These are phyloP conservation scores for Linnemannia exigua DNA, from an alignment of 192 early-diverging fungal genomes.

Conservation along the genomic window DNA sequence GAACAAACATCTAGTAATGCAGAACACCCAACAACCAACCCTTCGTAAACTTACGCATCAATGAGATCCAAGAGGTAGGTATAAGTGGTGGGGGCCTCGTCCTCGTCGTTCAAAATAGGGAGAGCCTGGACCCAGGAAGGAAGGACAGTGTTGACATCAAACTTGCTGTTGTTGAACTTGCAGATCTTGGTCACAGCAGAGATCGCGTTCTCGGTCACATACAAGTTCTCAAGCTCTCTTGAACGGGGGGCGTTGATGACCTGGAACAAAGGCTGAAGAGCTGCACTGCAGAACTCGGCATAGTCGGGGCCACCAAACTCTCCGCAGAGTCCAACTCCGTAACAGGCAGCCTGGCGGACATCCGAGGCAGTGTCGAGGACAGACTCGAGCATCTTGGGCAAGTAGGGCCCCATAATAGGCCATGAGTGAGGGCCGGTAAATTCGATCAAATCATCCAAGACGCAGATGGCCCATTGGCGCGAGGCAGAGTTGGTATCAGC, in stretches of 20 bases:
- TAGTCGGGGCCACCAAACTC: conserved; percentile 90
- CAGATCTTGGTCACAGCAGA: conserved; percentile 94
- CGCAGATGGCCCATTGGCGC: conserved; percentile 95
- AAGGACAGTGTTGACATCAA: conserved; percentile 73
- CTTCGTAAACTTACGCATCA: conserved; percentile 67
- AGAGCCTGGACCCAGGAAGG: conserved; percentile 83
- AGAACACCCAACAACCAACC: neutral
- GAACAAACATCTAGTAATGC: neutral
- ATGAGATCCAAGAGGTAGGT: conserved; percentile 82
- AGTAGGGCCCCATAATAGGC: conserved; percentile 76
- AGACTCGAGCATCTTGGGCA: conserved; percentile 71
- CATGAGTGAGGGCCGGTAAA: conserved; percentile 83
- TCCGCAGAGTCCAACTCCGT: conserved; percentile 94
- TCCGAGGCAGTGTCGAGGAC: conserved; percentile 73
- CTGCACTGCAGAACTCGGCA: conserved; percentile 76
- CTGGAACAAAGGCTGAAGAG: conserved; percentile 83
- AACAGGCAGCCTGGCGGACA: conserved; percentile 94
- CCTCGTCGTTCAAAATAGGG: conserved; percentile 90
- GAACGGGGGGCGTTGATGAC: conserved; percentile 75
- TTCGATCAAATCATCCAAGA: conserved; percentile 94
- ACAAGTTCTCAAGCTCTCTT: conserved; percentile 79
- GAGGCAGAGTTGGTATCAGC: conserved; percentile 73
- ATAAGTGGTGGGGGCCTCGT: conserved; percentile 86
- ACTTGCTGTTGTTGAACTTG: conserved; percentile 72
- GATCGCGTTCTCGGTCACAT: conserved; percentile 94